These are phyloP conservation scores for Cytospora leucostoma DNA, from an alignment of 2,329 filamentous ascomycete species.

Conservation along the genomic window DNA sequence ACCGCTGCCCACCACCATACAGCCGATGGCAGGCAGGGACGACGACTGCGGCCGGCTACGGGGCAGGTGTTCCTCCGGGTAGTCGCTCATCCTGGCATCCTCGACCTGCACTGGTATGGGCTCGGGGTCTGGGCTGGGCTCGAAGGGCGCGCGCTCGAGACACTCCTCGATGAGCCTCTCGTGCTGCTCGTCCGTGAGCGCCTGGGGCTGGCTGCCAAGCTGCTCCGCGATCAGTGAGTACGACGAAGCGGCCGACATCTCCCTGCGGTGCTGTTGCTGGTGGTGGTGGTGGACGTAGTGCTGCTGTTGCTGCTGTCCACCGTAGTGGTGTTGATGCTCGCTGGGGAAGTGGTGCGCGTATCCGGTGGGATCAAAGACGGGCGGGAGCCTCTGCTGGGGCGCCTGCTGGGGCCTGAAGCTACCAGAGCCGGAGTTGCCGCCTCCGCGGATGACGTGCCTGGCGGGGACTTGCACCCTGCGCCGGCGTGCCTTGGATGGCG, in stretches of 20 bases:
- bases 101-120: slow-evolving; percentile 18
- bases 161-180: slow-evolving; percentile 30
- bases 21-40: slow-evolving; percentile 28
- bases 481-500: slow-evolving; percentile 44
- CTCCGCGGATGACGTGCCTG: slow-evolving; percentile 14
- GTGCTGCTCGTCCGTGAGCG: slow-evolving; percentile 25
- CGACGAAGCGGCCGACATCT: slow-evolving; percentile 6
- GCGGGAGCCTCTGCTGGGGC: slow-evolving; percentile 21
- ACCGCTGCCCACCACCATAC: slow-evolving; percentile 24
- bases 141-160: slow-evolving; percentile 22
- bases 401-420: not conserved
- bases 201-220: slow-evolving; percentile 17
- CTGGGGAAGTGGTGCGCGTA: slow-evolving; percentile 6
- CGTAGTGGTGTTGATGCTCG: not conserved
- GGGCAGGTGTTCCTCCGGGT: slow-evolving; percentile 30
- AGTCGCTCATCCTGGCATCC: slow-evolving; percentile 26
- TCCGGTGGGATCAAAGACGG: slow-evolving; percentile 7
- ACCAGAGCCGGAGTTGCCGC: not conserved
- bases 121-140: slow-evolving; percentile 5
- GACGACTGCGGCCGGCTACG: slow-evolving; percentile 27
- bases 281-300: not conserved
- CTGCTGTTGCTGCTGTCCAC: slow-evolving; percentile 10
- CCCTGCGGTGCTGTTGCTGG: slow-evolving; percentile 7
- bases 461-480: slow-evolving; percentile 36
- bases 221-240: slow-evolving; percentile 22